These are phyloP conservation scores for Verticillium longisporum DNA, from an alignment of 2,329 filamentous ascomycete genomes.

Conservation along the genomic window DNA sequence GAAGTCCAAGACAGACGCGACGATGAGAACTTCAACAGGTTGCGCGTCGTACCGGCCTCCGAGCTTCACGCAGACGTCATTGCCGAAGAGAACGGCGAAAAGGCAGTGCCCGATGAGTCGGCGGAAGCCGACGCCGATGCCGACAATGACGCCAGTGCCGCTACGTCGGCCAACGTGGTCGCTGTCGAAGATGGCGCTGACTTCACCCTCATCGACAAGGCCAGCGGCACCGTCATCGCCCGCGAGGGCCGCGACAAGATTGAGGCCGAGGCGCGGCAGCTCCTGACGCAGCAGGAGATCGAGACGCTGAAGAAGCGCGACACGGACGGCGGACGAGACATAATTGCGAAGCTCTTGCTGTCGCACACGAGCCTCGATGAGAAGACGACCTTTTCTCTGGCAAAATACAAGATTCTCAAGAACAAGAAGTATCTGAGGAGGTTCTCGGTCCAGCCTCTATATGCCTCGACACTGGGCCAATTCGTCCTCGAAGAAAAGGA, in stretches of 20 bases:
- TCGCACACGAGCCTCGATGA: constrained; percentile 87
- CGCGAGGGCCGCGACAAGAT: constrained; percentile 53
- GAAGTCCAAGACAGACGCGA: constrained; percentile 71
- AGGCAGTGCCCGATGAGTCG: constrained; percentile 27
- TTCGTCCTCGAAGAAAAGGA: constrained; percentile 57
- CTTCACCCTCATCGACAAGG: constrained; percentile 33
- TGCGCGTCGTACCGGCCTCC: constrained; percentile 72
- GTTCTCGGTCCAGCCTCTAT: constrained; percentile 79
- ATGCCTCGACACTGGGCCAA: constrained; percentile 67
- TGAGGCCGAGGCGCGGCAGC: constrained; percentile 63
- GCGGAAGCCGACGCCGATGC: constrained; percentile 26
- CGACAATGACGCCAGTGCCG: constrained; percentile 15
- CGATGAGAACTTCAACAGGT: constrained; percentile 55
- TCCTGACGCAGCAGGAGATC: constrained; percentile 67
- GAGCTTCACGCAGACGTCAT: constrained; percentile 82
- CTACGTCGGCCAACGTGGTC: constrained; percentile 35
- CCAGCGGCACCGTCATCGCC: constrained; percentile 37
- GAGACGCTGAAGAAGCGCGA: constrained; percentile 70
- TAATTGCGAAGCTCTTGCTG: constrained; percentile 87
- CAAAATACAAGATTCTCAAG: constrained; percentile 94
- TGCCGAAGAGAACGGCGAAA: constrained; percentile 29
- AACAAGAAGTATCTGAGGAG: constrained; percentile 86
- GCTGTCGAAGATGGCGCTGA: constrained; percentile 30
- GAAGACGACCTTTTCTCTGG: constrained; percentile 88
- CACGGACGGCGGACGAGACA: constrained; percentile 73